Base-by-base conservation (phyloP, 73 alveolate species). In the Paramecium biaurelia region DNA sequence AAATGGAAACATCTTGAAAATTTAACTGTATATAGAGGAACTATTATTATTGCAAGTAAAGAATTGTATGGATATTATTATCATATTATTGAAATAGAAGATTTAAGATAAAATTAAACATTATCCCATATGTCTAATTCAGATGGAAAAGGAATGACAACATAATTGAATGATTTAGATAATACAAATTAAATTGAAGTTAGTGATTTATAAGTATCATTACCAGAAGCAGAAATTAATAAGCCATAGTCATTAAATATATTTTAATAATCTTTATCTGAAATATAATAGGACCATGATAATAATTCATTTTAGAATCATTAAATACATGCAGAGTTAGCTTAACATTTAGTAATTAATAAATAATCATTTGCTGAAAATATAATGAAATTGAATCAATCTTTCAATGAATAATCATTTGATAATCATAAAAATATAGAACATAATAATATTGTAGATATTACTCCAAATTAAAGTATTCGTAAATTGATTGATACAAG, bases 31-130 rank as follows among this genome's bases (percentile, higher is more conserved):
- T 63, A 30, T 32, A 20, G 45, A 63, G 84, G 84, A 9, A 63
- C 84, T 10, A 30, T 63, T 1, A 63, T 63, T 7, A 63, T 63
- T 23, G 26, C 49, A 32, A 32, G 49, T 30, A 63, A 26, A 63
- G 84, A 63, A 63, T n/a, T 63, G 2, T 63, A 26, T 63, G 84
- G 84, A 63, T 63, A 63, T 63, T 63, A 63, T 63, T 63, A 63
- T 32, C 28, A 63, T 26, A 24, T 63, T 0, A 63, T 63, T 63
- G 84, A 63, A 26, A 63, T 63, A 11, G 84, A 63, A 26, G 84
- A 63, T 30, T 63, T 63, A 63, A 63, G 84, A 24, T 63, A 63
- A 4, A 63, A 63, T 63, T 63, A 63, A 30, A 63, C 84, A 26
- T 30, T 24, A 14, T 26, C 84, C 8, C 84, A 63, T 26, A 5